Conservation (phyloP, 2,329 filamentous ascomycete species). For the Rachicladosporium sp. region DNA sequence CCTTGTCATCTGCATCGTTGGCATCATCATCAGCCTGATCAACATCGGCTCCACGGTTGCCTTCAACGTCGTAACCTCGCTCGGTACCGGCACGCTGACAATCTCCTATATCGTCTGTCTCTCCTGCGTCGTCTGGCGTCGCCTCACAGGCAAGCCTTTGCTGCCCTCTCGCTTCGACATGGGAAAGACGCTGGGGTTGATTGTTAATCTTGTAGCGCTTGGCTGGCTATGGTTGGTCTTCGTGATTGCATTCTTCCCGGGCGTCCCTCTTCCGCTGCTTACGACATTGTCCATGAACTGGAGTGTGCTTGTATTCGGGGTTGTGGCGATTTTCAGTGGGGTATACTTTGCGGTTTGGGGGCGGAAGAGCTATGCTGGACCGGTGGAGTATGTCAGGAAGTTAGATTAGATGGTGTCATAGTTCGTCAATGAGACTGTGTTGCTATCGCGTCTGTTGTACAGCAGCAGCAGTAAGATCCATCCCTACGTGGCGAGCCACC, state of each 20-base stretch:
- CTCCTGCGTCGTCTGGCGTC: conserved; percentile 8
- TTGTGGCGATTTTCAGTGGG: conserved; percentile 11
- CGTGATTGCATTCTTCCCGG: conserved; percentile 24
- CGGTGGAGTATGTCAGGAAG: conserved; percentile 9
- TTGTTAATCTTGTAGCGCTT: conserved; percentile 21
- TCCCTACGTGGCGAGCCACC: too few species aligned
- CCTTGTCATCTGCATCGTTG: conserved; percentile 8
- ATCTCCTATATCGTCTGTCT: conserved; percentile 9
- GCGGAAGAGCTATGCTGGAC: conserved; percentile 17
- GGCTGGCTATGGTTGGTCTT: conserved; percentile 20
- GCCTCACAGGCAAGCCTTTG: conserved; percentile 7
- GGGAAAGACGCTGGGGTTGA: conserved; percentile 4
- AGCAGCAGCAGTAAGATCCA: too few species aligned
- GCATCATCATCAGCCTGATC: conserved; percentile 13
- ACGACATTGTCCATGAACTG: conserved; percentile 20
- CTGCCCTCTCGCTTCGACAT: conserved; percentile 8
- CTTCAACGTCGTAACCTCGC: conserved; percentile 29
- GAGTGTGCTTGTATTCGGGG: conserved; percentile 21
- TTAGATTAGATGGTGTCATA: background rate
- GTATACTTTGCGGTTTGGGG: conserved; percentile 19
- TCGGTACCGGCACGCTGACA: conserved; percentile 14
- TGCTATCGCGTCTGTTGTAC: too few species aligned
- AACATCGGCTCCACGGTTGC: conserved; percentile 26
- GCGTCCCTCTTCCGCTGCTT: conserved; percentile 11
- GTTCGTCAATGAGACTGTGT: too few species aligned